Evolutionary conservation across 129 eudicot genomes (phyloP).

Genomic region (Calendula officinalis): DNA sequence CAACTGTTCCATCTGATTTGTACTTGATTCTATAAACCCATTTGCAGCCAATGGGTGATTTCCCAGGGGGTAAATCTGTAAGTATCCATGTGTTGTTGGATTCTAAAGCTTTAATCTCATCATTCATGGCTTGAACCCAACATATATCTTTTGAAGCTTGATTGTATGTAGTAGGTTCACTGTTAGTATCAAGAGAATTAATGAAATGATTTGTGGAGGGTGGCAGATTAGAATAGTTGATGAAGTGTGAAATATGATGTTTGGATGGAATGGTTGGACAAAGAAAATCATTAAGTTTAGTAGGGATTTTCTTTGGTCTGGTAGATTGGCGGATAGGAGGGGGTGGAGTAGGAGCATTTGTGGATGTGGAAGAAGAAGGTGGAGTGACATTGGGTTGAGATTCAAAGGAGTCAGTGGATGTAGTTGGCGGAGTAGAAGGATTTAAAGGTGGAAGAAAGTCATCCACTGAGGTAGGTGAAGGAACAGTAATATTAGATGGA

Average conservation of each 20-base stretch:
- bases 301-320: too few relatives aligned
- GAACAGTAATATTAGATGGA: too few relatives aligned
- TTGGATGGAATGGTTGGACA: background rate
- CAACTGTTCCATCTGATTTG: background rate
- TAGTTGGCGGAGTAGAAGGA: too few relatives aligned
- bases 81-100: background rate
- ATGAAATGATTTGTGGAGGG: background rate
- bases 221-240: background rate
- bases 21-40: background rate
- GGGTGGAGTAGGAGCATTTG: too few relatives aligned
- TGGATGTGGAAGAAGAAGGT: too few relatives aligned
- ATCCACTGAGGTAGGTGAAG: background rate
- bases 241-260: background rate
- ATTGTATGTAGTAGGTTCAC: background rate
- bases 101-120: background rate
- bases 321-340: too few relatives aligned
- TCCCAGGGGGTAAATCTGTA: background rate
- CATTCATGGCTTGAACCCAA: background rate
- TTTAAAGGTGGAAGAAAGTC: too few relatives aligned
- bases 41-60: background rate
- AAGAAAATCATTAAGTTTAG: too few relatives aligned
- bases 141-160: background rate
- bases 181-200: background rate
- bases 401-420: too few relatives aligned
- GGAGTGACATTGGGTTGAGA: too few relatives aligned